These are phyloP conservation scores for Sarocladium oryzae DNA, from an alignment of 2,329 filamentous ascomycete genomes.

Conservation along the genomic window DNA sequence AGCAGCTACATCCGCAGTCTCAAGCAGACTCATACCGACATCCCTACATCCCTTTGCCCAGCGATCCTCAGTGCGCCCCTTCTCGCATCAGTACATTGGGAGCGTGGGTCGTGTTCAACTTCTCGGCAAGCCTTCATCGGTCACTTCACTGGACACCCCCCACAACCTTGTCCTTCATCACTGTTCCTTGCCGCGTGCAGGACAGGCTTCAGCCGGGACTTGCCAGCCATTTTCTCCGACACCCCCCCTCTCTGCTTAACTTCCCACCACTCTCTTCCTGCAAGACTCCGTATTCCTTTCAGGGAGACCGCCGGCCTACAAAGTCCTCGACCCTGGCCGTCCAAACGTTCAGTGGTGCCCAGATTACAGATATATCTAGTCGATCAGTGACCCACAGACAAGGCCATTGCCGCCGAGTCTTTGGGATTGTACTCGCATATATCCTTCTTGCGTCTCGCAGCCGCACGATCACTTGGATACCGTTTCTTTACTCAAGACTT, in stretches of 20 bases:
- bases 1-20: not conserved
- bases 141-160: slow-evolving; percentile 5
- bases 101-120: slow-evolving; percentile 1
- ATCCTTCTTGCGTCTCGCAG: slow-evolving; percentile 4
- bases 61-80: not conserved
- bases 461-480: not conserved
- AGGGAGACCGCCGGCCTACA: not conserved
- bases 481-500: not conserved
- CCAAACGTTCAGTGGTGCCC: not conserved
- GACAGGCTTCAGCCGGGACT: slow-evolving; percentile 9
- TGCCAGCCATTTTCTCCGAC: slow-evolving; percentile 8
- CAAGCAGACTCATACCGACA: not conserved
- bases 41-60: not conserved
- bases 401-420: not conserved
- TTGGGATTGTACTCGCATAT: not conserved
- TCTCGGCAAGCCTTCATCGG: slow-evolving; percentile 4
- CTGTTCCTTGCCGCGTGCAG: slow-evolving; percentile 7
- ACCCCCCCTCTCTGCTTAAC: slow-evolving; percentile 4
- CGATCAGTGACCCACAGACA: slow-evolving; percentile 6
- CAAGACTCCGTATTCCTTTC: slow-evolving; percentile 5
- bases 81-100: not conserved
- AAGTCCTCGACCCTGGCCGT: slow-evolving; percentile 2
- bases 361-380: slow-evolving; percentile 5
- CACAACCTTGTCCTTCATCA: slow-evolving; percentile 9
- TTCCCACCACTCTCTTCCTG: not conserved